Base-by-base conservation (phyloP, 2,329 filamentous ascomycete species). In the Penicillium sp. region DNA sequence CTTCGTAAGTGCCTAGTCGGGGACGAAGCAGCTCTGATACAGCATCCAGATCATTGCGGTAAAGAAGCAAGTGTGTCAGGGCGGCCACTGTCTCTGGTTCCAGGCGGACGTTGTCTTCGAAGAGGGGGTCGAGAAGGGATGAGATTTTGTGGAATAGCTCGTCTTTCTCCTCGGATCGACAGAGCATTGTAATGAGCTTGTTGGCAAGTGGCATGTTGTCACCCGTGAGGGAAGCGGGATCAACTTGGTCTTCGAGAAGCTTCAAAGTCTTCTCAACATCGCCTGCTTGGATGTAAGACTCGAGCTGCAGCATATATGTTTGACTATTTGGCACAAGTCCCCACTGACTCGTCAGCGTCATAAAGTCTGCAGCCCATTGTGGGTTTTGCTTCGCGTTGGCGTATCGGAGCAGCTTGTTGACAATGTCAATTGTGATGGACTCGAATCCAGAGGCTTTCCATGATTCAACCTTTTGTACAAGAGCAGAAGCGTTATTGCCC, bases 11-110 rank as follows among this genome's bases (percentile, higher is more conserved):
- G 13, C 71, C 70, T 32, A 75, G 56, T 22, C 86, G 79, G 43
- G 89, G 88, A 22, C 92, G 90, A 14, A 97, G 81, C 0, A 95
- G 82, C 67, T 96, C 90, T 57, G 91, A 88, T 4, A 91, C 86
- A 57, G 95, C 91, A 59, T 87, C 85, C 41, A 86, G 81, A 67
- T 96, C 89, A 64, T 90, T 88, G 39, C 88, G 85, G 56, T 84
- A 81, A 10, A 97, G 80, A 61, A 96, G 88, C 40, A 88, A 78
- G 42, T 87, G 78, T 55, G 87, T 88, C n/a, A 97, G 78, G 0
- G 84, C 81, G 6, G 87, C 84, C 1, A 94, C 83, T 0, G 92
- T 95, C 41, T 86, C 81, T 0, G 92, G 84, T 34, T 89, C 87
- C 13, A 97, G 80, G 1, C 81, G 82, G 7, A 85, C 83, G 50